phyloP scores from a whole-genome alignment of 2,329 filamentous ascomycete genomes.

The Xenosphaeropsis pyriputrescens region DNA sequence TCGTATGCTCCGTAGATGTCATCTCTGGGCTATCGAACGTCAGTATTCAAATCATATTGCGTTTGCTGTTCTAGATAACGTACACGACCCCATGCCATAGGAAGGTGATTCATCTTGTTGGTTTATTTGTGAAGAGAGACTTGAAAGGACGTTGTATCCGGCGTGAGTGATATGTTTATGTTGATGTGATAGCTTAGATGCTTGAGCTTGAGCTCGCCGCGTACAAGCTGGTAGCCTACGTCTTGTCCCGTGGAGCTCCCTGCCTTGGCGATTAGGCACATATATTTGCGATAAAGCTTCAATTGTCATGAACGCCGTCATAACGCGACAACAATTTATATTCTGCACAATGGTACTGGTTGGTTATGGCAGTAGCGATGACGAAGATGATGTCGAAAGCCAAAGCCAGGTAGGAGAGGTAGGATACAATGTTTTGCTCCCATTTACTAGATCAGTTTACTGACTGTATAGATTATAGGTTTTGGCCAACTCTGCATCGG shows the following conservation, averaged over 20 bases:
- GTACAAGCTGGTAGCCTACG: no score
- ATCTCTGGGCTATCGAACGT: slow-evolving; percentile 65
- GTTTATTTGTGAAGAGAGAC: slow-evolving; percentile 1
- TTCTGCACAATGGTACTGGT: slow-evolving; percentile 10
- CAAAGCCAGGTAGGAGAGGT: not conserved
- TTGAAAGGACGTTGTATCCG: not conserved
- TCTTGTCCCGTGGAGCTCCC: no score
- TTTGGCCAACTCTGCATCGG: not conserved
- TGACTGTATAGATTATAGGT: slow-evolving; percentile 1
- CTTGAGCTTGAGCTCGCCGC: slow-evolving; percentile 1
- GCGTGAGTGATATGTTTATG: slow-evolving; percentile 1
- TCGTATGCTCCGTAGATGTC: slow-evolving; percentile 95
- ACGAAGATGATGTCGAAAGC: slow-evolving; percentile 13
- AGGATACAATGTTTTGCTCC: slow-evolving; percentile 6
- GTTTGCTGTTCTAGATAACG: slow-evolving; percentile 17
- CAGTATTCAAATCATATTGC: slow-evolving; percentile 16
- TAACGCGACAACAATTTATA: no score
- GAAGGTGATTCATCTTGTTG: slow-evolving; percentile 51
- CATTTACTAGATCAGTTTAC: not conserved
- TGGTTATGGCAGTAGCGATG: slow-evolving; percentile 23
- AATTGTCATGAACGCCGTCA: no score
- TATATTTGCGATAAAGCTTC: no score
- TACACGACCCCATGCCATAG: slow-evolving; percentile 61
- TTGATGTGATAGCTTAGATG: slow-evolving; percentile 2
- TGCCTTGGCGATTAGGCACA: no score